Conservation (phyloP, 306 rosid genomes). For the Lathyrus sativus region DNA sequence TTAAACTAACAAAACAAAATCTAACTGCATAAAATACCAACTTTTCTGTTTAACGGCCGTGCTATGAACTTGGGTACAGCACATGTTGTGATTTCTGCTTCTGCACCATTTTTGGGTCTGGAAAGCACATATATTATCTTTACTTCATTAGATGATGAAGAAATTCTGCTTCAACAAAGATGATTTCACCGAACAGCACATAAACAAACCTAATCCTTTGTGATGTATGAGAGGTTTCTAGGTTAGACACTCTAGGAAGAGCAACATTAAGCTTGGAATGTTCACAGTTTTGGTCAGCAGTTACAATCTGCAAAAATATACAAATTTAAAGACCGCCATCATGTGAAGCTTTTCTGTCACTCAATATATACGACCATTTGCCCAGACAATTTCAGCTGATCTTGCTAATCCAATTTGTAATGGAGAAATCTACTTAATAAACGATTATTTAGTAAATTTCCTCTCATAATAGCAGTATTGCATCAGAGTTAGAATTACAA, state of each 20-base stretch:
- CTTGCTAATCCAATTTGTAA: conserved; percentile 25
- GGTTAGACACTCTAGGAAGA: conserved; percentile 86
- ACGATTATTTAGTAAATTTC: conserved; percentile 8
- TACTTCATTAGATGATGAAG: conserved; percentile 22
- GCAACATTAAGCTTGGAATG: conserved; percentile 70
- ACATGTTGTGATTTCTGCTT: conserved; percentile 48
- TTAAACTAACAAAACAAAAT: conserved; percentile 27
- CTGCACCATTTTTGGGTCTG: conserved; percentile 67
- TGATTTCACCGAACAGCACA: conserved; percentile 26
- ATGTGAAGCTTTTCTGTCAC: conserved; percentile 26
- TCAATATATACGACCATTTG: conserved; percentile 8
- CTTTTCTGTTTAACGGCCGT: conserved; percentile 91
- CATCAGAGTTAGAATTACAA: conserved; percentile 3
- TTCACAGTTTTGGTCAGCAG: conserved; percentile 51
- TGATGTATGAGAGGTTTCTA: conserved; percentile 83
- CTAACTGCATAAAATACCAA: conserved; percentile 47
- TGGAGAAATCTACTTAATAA: not conserved
- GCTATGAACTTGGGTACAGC: conserved; percentile 73
- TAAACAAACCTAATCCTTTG: conserved; percentile 74
- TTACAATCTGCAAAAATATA: conserved; percentile 60
- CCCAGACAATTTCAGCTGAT: conserved; percentile 26
- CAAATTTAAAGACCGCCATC: conserved; percentile 22
- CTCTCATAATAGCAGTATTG: not conserved
- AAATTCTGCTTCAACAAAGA: conserved; percentile 18
- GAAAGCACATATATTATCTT: conserved; percentile 32